A percentile compares a stretch with the other conserved stretches of the same genome.
These are phyloP conservation scores for Aureobasidium vineae DNA, from an alignment of 2,329 filamentous ascomycete species.

Conservation along the genomic window DNA sequence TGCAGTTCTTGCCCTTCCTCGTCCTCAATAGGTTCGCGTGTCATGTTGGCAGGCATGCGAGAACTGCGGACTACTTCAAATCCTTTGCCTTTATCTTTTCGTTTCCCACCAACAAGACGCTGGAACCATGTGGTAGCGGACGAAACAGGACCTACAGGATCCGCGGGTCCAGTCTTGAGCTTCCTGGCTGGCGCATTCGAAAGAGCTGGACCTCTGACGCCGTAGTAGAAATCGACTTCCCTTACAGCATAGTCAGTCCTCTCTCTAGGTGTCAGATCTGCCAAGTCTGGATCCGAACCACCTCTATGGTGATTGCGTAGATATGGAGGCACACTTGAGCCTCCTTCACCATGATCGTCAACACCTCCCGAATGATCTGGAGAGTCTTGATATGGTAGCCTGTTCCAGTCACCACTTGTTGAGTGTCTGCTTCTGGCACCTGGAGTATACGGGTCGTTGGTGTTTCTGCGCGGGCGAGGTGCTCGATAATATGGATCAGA, in stretches of 20 bases:
- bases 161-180: constrained; percentile 88
- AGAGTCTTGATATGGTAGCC: constrained; percentile 48
- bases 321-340: constrained; percentile 55
- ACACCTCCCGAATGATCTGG: constrained; percentile 38
- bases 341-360: constrained; percentile 41
- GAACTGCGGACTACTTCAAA: constrained; percentile 95
- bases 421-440: constrained; percentile 44
- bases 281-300: constrained; percentile 55
- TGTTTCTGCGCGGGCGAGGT: constrained; percentile 68
- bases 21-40: constrained; percentile 59
- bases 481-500: constrained; percentile 86
- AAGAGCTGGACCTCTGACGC: constrained; percentile 81
- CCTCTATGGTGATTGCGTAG: constrained; percentile 48
- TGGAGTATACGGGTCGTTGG: constrained; percentile 51
- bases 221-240: constrained; percentile 96
- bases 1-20: constrained; percentile 38
- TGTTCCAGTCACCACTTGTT: constrained; percentile 49
- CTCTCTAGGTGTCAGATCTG: constrained; percentile 50
- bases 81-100: constrained; percentile 91
- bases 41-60: constrained; percentile 72
- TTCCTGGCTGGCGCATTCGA: constrained; percentile 72
- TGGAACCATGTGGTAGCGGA: constrained; percentile 90
- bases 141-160: constrained; percentile 87
- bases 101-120: constrained; percentile 74
- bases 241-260: constrained; percentile 86